phyloP scores from a whole-genome alignment of 2,329 filamentous ascomycete genomes.

The Diplodia sapinea region DNA sequence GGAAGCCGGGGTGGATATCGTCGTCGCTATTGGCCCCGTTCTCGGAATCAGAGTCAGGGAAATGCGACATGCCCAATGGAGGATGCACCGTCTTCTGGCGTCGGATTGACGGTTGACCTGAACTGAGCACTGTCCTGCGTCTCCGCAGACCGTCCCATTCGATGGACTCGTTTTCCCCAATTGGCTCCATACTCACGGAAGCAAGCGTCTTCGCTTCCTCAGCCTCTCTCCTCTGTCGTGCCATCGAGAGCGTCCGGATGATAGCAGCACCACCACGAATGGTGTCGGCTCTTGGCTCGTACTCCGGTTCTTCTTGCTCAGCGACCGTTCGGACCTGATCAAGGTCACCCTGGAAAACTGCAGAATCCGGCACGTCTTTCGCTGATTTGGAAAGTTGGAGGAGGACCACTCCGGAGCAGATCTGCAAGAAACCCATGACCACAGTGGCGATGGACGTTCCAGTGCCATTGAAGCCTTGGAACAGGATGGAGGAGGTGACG shows the following conservation, averaged over 20 bases:
- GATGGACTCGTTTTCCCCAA: conserved; percentile 78
- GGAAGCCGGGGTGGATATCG: conserved; percentile 57
- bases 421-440: conserved; percentile 90
- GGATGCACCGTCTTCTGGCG: conserved; percentile 66
- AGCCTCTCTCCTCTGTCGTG: conserved; percentile 77
- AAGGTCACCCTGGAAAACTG: conserved; percentile 89
- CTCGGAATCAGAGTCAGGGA: conserved; percentile 70
- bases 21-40: conserved; percentile 43
- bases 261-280: conserved; percentile 91
- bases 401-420: conserved; percentile 89
- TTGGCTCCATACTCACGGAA: conserved; percentile 79
- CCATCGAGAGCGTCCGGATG: conserved; percentile 77
- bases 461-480: conserved; percentile 91
- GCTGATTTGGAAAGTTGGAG: conserved; percentile 97
- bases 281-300: conserved; percentile 93
- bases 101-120: conserved; percentile 46
- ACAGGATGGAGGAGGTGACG: conserved; percentile 88
- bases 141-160: conserved; percentile 93
- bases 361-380: conserved; percentile 93
- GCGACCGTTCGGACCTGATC: conserved; percentile 95
- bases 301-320: conserved; percentile 94
- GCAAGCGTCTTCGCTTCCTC: conserved; percentile 79
- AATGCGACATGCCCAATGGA: conserved; percentile 84
- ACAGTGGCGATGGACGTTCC: conserved; percentile 81
- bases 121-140: conserved; percentile 64